Evolutionary conservation across 202 grass and related monocot genomes (phyloP).

Genomic region (Eragrostis tef): DNA sequence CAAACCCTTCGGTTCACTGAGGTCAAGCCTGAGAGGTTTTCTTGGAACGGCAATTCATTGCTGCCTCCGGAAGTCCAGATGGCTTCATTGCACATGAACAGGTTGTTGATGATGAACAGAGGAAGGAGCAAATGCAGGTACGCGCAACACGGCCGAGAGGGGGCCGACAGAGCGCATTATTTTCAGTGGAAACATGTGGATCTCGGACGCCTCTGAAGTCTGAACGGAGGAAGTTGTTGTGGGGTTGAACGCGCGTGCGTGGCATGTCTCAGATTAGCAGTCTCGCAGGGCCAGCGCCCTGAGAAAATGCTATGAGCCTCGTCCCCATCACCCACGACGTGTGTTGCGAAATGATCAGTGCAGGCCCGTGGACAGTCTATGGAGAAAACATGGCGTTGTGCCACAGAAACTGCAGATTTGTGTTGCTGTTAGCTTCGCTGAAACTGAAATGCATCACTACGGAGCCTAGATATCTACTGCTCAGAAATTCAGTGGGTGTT

Average conservation of each 20-base stretch:
- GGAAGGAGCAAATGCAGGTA: not conserved
- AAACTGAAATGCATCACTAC: too few relatives aligned
- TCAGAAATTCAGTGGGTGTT: not conserved
- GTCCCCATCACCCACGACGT: constrained; percentile 14
- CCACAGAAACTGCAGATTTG: not conserved
- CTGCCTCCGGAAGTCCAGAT: not conserved
- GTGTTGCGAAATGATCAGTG: not conserved
- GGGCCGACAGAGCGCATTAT: not conserved
- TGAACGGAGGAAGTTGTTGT: not conserved
- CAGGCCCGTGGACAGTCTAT: not conserved
- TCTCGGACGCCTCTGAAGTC: constrained; percentile 11
- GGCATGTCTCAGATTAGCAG: constrained; percentile 17
- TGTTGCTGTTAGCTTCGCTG: too few relatives aligned
- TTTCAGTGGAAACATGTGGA: constrained; percentile 20
- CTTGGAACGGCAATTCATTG: not conserved
- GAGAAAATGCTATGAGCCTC: not conserved
- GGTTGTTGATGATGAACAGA: not conserved
- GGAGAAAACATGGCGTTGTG: not conserved
- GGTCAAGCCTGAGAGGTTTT: constrained; percentile 2
- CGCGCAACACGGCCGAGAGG: not conserved
- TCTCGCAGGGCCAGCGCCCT: not conserved
- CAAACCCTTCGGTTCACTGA: not conserved
- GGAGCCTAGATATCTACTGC: too few relatives aligned
- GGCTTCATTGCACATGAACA: not conserved
- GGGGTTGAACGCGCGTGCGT: not conserved